phyloP scores from a whole-genome alignment of 2,329 filamentous ascomycete genomes.

The Atkinsonella texensis region DNA sequence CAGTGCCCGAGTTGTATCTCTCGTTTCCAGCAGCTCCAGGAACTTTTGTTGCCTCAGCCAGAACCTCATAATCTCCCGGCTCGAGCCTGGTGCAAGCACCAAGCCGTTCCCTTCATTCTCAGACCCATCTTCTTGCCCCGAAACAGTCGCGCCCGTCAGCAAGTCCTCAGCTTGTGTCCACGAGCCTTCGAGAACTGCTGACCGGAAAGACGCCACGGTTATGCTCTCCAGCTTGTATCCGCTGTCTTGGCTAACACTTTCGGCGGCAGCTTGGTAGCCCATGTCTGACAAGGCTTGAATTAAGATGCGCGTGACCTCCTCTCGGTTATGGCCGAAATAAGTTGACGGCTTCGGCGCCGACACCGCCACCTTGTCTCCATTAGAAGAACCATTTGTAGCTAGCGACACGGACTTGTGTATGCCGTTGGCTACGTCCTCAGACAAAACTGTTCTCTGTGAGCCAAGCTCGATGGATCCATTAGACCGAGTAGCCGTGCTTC shows the following conservation, averaged over 20 bases:
- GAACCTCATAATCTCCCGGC: slow-evolving; percentile 73
- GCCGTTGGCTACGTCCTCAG: slow-evolving; percentile 31
- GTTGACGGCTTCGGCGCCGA: slow-evolving; percentile 13
- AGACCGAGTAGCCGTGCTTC: slow-evolving; percentile 28
- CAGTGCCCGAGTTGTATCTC: slow-evolving; percentile 62
- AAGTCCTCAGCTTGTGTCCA: slow-evolving; percentile 82
- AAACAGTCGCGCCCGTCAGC: slow-evolving; percentile 43
- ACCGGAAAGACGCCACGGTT: slow-evolving; percentile 75
- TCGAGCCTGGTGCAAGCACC: slow-evolving; percentile 61
- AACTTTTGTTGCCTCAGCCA: slow-evolving; percentile 90
- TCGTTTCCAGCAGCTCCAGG: slow-evolving; percentile 71
- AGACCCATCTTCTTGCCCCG: slow-evolving; percentile 18
- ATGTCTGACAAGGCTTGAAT: slow-evolving; percentile 85
- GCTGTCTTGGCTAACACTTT: slow-evolving; percentile 65
- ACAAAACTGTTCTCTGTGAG: slow-evolving; percentile 11
- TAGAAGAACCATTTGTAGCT: slow-evolving; percentile 43
- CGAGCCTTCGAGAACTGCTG: slow-evolving; percentile 64
- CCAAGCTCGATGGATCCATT: slow-evolving; percentile 29
- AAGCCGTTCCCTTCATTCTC: slow-evolving; percentile 43
- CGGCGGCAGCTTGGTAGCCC: slow-evolving; percentile 70
- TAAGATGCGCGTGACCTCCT: slow-evolving; percentile 84
- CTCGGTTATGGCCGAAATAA: slow-evolving; percentile 79
- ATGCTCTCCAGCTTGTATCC: slow-evolving; percentile 78
- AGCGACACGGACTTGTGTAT: slow-evolving; percentile 28
- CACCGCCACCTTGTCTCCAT: slow-evolving; percentile 14